Evolutionary conservation across 73 alveolate genomes (phyloP).

Genomic region (Paramecium primaurelia): DNA sequence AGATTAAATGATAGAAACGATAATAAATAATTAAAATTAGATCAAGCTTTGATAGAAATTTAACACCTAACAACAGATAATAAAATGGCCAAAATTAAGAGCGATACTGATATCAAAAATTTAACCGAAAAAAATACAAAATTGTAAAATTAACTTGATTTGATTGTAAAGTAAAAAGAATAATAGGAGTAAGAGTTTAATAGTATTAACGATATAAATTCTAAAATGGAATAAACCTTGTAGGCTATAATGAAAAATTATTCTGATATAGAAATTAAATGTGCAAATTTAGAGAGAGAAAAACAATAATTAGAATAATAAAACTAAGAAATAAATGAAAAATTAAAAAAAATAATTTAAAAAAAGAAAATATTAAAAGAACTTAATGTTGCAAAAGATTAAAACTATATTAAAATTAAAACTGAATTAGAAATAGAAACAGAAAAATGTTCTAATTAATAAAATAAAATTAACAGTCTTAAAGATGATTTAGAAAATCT

Average conservation of each 20-base stretch:
- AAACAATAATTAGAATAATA: neutral
- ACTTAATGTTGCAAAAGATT: neutral
- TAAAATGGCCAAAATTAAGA: neutral
- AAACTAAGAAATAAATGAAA: neutral
- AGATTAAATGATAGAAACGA: neutral
- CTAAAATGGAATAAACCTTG: neutral
- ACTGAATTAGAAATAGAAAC: neutral
- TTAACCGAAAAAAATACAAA: neutral
- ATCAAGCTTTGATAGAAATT: neutral
- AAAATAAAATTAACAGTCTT: neutral
- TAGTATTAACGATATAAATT: neutral
- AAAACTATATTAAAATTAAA: neutral
- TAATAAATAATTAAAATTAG: neutral
- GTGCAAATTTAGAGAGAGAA: neutral
- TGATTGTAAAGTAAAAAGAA: neutral
- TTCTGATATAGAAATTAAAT: neutral
- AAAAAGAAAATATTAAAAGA: neutral
- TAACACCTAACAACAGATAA: neutral
- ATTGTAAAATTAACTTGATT: neutral
- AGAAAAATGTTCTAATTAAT: neutral
- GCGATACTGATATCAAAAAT: neutral
- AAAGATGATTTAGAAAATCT: neutral
- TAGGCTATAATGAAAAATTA: neutral
- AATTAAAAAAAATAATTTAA: too few relatives aligned
- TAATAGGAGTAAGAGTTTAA: neutral